These are phyloP conservation scores for Cornus kousa DNA, from an alignment of 148 eudicot genomes.

Conservation along the genomic window DNA sequence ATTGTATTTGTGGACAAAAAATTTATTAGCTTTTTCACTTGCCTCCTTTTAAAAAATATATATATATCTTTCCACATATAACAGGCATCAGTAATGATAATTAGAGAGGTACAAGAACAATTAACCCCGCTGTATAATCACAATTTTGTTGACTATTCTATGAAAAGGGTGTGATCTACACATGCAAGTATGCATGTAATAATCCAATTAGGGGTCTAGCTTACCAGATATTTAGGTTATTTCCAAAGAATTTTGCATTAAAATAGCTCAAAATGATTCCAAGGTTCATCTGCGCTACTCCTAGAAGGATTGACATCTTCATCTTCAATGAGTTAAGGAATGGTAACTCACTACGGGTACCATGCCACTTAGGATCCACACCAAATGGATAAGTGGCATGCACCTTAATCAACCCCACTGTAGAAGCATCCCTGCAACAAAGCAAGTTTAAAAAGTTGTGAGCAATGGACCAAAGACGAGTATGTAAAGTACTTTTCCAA, in stretches of 20 bases:
- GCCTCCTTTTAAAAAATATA: not conserved
- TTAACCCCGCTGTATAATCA: not conserved
- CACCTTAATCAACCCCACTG: slow-evolving; percentile 62
- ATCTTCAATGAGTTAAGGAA: slow-evolving; percentile 86
- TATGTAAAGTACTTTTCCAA: slow-evolving; percentile 7
- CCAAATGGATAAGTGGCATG: slow-evolving; percentile 87
- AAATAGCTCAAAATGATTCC: slow-evolving; percentile 76
- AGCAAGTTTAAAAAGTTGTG: not conserved
- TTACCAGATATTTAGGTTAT: slow-evolving; percentile 72
- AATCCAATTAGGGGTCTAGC: slow-evolving; percentile 5
- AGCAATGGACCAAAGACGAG: not conserved
- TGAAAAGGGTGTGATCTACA: not conserved
- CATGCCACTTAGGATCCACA: slow-evolving; percentile 93
- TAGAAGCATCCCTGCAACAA: slow-evolving; percentile 66
- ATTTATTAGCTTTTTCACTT: not conserved
- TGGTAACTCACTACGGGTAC: slow-evolving; percentile 84
- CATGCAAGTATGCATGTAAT: not conserved
- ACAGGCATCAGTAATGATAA: not conserved
- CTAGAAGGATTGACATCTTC: slow-evolving; percentile 91
- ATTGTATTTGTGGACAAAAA: not conserved
- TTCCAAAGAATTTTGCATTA: slow-evolving; percentile 68
- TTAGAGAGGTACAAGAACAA: not conserved
- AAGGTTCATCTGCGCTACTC: slow-evolving; percentile 86
- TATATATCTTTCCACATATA: not conserved
- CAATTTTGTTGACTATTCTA: not conserved